Base-by-base conservation (phyloP, 2,329 filamentous ascomycete species). In the Paramyrothecium sp. region DNA sequence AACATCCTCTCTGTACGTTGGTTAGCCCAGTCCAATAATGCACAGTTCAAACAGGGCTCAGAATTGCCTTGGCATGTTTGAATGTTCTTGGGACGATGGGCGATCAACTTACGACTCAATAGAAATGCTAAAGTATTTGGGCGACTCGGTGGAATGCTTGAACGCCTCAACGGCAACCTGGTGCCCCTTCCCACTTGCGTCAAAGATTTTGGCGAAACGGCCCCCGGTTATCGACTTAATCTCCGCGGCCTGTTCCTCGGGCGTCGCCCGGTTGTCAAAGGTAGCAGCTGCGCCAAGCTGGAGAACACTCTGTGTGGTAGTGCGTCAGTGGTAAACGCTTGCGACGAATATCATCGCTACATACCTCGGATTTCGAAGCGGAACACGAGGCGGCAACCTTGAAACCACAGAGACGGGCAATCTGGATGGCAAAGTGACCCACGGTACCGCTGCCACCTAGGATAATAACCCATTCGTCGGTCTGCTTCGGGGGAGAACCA, bases 311-410 rank as follows among this genome's bases (percentile, higher is more conserved):
- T 73, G 53, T 11, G 13, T 7, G 5, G 11, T 12, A 38, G 2
- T 30, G 7, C 23, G 41, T 54, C 2, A 51, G 16, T 2, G 13
- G 41, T 17, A n/a, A 53, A 13, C 20, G 51, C 5, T 46, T 17
- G 23, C 38, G 47, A 19, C 19, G 5, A 38, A 47, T 5, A 8
- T 19, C 3, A 22, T 7, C 2, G 13, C 8, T 3, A 52, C 62
- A n/a, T 54, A 70, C 69, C 19, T 62, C 50, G 26, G 54, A 23
- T 21, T 72, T 72, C 2, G 61, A 63, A 4, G 68, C 63, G 1
- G 73, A 75, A 51, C 70, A 74, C 3, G 71, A 72, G 1, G 72
- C 69, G 2, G 74, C 65, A 3, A 77, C 70, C 50, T 73, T 73
- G 58, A 69, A 74, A 11, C 73, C 73, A 44, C 68, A 70, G 10